Base-by-base conservation (phyloP, 1,284 basidiomycete species). In the Ceratobasidium sp. region DNA sequence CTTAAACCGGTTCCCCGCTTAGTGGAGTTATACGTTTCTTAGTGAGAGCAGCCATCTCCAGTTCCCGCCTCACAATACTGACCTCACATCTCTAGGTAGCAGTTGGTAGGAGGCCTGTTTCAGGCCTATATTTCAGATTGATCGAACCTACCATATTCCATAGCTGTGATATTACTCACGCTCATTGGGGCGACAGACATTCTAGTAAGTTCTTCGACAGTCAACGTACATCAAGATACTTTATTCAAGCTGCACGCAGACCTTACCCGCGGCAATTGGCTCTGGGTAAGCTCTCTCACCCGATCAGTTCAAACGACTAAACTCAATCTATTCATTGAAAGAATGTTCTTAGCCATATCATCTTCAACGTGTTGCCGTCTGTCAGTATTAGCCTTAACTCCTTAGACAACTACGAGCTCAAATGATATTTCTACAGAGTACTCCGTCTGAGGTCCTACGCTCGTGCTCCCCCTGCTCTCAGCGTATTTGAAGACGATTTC, bases 291-390 rank as follows among this genome's bases (percentile, higher is more conserved):
- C 15, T 17, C 29, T 51, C 2, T 19, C 4, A 31, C 11, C 36
- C 7, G 36, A 44, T 11, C 36, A 41, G 6, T 11, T 41, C 36
- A 41, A 41, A 41, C 11, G 6, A 11, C 22, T n/a, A 24, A 45
- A 17, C 27, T 57, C 11, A 17, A 33, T 57, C 29, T n/a, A n/a
- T 22, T 44, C 44, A 60, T 45, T 44, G 36, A 17, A 15, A 60
- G 59, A 15, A 44, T 60, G 36, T 60, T 44, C 36, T 17, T 44
- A 5, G 44, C 27, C 31, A 14, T 57, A 17, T 6, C 56, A 2
- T 57, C 56, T 17, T 29, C 29, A 29, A 57, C 33, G 56, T 57
- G 56, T 15, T 57, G 56, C 19, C 56, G 56, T 24, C 24, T 57
- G 56, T 57, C 7, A 57, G 56, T 17, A 41, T 11, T 11, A 41